phyloP scores from a whole-genome alignment of 2,329 filamentous ascomycete species.

The Penicillium sp. region DNA sequence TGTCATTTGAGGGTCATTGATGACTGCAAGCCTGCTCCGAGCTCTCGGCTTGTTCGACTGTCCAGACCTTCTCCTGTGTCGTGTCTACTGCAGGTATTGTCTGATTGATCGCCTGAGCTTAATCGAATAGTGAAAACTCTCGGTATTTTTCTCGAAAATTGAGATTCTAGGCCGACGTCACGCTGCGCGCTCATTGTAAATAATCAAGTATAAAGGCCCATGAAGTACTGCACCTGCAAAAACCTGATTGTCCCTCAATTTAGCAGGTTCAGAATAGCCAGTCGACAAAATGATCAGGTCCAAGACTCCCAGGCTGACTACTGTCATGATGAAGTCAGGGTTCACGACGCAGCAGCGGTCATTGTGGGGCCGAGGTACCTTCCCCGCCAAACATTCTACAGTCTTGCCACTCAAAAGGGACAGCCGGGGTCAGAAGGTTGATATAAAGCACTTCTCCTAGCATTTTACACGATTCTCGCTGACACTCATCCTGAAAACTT shows the following conservation, averaged over 20 bases:
- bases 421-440: background rate
- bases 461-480: background rate
- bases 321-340: background rate
- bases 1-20: too few relatives aligned
- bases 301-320: background rate
- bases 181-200: background rate
- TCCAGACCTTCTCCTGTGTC: background rate
- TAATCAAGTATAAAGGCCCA: background rate
- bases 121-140: background rate
- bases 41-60: background rate
- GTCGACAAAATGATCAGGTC: background rate
- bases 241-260: background rate
- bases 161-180: background rate
- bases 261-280: background rate
- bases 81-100: background rate
- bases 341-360: background rate
- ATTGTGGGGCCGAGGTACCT: background rate
- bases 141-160: background rate
- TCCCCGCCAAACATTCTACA: constrained; percentile 2
- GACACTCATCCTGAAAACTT: background rate
- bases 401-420: background rate
- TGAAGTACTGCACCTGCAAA: background rate
- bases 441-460: background rate
- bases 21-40: background rate
- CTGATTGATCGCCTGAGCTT: background rate